Base-by-base conservation (phyloP, 2,329 filamentous ascomycete species). In the Aspergillus melleus region DNA sequence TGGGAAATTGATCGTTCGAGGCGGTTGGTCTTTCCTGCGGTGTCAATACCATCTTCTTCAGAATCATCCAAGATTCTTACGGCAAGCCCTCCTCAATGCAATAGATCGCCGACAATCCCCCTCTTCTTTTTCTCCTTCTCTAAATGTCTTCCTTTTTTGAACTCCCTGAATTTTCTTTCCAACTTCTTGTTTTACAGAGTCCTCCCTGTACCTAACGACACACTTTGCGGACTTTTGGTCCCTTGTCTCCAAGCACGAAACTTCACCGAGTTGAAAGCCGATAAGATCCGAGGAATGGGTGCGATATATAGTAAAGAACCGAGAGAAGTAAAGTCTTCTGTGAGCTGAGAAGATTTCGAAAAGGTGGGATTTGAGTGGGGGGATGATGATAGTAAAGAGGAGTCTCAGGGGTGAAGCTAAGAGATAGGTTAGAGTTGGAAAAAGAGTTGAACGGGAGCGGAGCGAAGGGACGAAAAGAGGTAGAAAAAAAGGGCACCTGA, bases 1-100 rank as follows among this genome's bases (percentile, higher is more conserved):
- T 86, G 4, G 92, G 93, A 71, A 96, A 96, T 69, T 86, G 86
- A 78, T 92, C 84, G 66, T 86, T 83, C 76, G 89, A 83, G 79
- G 83, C 84, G 73, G 77, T 77, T 77, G 75, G 73, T 79, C 78
- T 84, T 84, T 75, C 75, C 78, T 79, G 76, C 70, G 70, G 81
- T 78, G 84, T 87, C 80, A 86, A 85, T 83, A 79, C 80, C 83
- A 86, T 86, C 65, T 80, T 81, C 78, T 77, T 74, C 66, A 68
- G 75, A 75, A 75, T 66, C 73, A 76, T 75, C 70, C 72, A 77
- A 80, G 74, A 76, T 72, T 80, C 83, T 85, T 85, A 85, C 83
- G 76, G 70, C 74, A 70, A 72, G 71, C 70, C 69, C 62, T 60
- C 61, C 59, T 58, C 60, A 59, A 57, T 46, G 57, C 59, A 59